Base-by-base conservation (phyloP, 768 basidiomycete genomes). In the Mycena galericulata region DNA sequence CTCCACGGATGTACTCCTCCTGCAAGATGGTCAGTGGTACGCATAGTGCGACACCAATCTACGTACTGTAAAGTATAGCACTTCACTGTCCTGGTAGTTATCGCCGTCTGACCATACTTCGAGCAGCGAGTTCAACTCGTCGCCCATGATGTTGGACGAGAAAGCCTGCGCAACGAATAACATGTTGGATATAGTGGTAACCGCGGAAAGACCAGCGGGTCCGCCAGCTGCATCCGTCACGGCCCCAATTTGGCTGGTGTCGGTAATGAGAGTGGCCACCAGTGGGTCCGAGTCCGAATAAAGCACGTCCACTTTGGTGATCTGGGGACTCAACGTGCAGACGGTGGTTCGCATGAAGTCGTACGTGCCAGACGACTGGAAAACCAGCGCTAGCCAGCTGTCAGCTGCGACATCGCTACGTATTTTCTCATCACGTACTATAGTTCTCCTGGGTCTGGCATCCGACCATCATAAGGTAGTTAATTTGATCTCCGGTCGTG, bases 401-500 rank as follows among this genome's bases (percentile, higher is more conserved):
- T 62, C 38, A 51, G 47, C 12, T 2, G 30, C 22, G 17, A 6
- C 29, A 9, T 41, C 8, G 5, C 10, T 36, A 41, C 18, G 24
- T 24, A 34, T 5, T 8, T 20, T n/a, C n/a, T n/a, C n/a, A 11
- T 7, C 11, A 50, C 45, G 24, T 51, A 62, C 60, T 20, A 27
- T 62, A 62, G 60, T 26, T 41, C 4, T 20, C 29, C 29, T n/a
- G 32, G n/a, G n/a, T 20, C 38, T 12, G 36, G 18, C 60, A 62
- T 2, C 36, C 47, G 24, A 51, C 27, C 60, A 36, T 41, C 20
- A 62, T 30, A 41, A 62, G 1, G 29, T 62, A 62, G 50, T 51
- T 62, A 3, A 49, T 20, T 10, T 27, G 9, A 1, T 20, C 12
- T 4, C 20, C 4, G 12, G 11, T 8, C 7, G 60, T 62, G 15